phyloP scores from a whole-genome alignment of 306 rosid genomes.

The Dryas alaskensis region DNA sequence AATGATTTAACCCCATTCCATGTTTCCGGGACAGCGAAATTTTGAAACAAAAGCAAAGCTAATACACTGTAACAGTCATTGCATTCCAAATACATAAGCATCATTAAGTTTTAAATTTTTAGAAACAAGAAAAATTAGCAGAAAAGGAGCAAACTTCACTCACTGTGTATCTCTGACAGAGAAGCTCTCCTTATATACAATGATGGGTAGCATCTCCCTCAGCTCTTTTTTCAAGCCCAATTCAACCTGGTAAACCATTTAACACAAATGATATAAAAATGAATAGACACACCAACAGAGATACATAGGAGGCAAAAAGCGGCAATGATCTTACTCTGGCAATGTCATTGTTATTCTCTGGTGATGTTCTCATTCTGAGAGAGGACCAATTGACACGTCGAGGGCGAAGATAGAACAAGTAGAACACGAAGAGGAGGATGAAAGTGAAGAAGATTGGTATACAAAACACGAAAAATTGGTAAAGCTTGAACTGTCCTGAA shows the following conservation, averaged over 20 bases:
- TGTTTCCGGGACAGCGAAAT: no score
- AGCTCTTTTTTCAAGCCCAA: conserved; percentile 69
- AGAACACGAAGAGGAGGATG: conserved; percentile 62
- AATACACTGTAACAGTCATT: no score
- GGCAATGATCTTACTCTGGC: conserved; percentile 35
- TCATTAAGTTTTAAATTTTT: background rate
- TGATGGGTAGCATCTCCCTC: conserved; percentile 79
- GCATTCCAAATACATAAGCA: background rate
- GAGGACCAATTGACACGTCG: conserved; percentile 60
- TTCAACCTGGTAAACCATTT: conserved; percentile 35
- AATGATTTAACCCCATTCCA: no score
- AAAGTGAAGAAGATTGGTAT: conserved; percentile 63
- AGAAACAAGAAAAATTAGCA: background rate
- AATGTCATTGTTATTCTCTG: conserved; percentile 7
- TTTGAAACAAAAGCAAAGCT: no score
- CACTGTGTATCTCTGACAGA: conserved; percentile 70
- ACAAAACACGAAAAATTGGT: conserved; percentile 62
- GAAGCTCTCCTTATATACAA: conserved; percentile 76
- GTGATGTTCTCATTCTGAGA: conserved; percentile 42
- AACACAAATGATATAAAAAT: background rate
- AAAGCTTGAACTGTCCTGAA: conserved; percentile 34
- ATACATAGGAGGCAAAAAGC: background rate
- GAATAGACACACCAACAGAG: background rate
- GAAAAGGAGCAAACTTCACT: conserved; percentile 34
- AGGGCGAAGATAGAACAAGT: conserved; percentile 71